Evolutionary conservation across 169 alveolate genomes (phyloP), one percentile per base, ranked within the genome.

Genomic region (Eimeria sp.): DNA sequence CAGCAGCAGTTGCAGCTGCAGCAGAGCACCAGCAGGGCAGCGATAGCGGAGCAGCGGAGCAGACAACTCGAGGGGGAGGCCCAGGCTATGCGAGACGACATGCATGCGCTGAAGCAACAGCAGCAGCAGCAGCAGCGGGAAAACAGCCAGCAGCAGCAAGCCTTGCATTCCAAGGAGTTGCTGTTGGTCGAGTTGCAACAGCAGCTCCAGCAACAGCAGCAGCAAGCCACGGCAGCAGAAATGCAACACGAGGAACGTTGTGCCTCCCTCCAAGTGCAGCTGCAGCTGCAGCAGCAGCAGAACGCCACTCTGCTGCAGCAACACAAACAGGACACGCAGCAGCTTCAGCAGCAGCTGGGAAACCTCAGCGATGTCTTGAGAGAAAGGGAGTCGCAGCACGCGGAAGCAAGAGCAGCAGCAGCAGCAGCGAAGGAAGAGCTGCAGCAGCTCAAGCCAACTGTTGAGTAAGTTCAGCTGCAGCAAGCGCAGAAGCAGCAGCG

Each of bases 1-100:
- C 95, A 89, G 95, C 88, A 47, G 73, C 76, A 54, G 89, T 89
- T 73, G 88, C 89, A 72, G n/a, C 95, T 70, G 95, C 89, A 89
- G 80, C 95, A 89, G 61, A 73, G 73, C 58, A 78, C 40, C 88
- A 58, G 76, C 30, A 70, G 95, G n/a, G 95, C 84, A 9, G 75
- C 95, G 63, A 54, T 67, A 11, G 88, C 95, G 34, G 95, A 89
- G 95, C 82, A 89, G 78, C 86, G 87, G 43, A n/a, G 58, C 30
- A 76, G 95, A 47, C 45, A 27, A 22, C 87, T 73, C 2, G 78
- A 89, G 22, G 95, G 27, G 27, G 45, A 65, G 30, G 45, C 16
- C 40, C 73, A 51, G 45, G 75, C 54, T 9, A 18, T 54, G 34
- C 27, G 76, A 34, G 89, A 78, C 10, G 95, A 70, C 18, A 51